Conservation (phyloP, 768 basidiomycete genomes). For the Epithele typhae region DNA sequence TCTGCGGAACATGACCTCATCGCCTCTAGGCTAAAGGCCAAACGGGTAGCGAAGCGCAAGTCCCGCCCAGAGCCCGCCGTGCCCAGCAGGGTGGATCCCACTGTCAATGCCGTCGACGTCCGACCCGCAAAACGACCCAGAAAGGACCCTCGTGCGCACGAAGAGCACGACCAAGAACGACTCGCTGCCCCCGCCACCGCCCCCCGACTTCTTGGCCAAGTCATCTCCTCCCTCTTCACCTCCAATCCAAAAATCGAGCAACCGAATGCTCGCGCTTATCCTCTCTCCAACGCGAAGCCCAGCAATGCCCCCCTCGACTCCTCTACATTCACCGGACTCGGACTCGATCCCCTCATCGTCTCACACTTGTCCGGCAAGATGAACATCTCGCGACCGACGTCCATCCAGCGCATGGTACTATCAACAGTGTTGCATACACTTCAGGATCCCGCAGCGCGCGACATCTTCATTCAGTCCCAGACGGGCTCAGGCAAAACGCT, state of each 20-base stretch:
- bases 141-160: conserved; percentile 11
- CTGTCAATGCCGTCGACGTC: conserved; percentile 23
- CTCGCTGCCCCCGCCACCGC: conserved; percentile 20
- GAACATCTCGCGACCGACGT: conserved; percentile 80
- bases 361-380: conserved; percentile 78
- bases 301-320: conserved; percentile 86
- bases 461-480: conserved; percentile 93
- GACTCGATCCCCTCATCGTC: conserved; percentile 76
- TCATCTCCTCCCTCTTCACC: conserved; percentile 57
- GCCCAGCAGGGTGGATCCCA: neutral
- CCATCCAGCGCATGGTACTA: conserved; percentile 76
- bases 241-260: conserved; percentile 26
- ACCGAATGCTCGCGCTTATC: neutral
- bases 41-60: conserved; percentile 64
- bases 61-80: conserved; percentile 30
- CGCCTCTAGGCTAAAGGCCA: conserved; percentile 61
- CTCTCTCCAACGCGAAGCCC: conserved; percentile 30
- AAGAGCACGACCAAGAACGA: conserved; percentile 17
- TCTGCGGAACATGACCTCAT: conserved; percentile 14
- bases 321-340: conserved; percentile 77
- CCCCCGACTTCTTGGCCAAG: conserved; percentile 40
- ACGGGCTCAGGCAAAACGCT: conserved; percentile 97
- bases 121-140: conserved; percentile 49
- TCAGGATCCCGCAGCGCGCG: conserved; percentile 41
- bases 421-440: conserved; percentile 49